Evolutionary conservation across 1,139 yeast genomes (phyloP).

Genomic region (Yamadazyma sp.): DNA sequence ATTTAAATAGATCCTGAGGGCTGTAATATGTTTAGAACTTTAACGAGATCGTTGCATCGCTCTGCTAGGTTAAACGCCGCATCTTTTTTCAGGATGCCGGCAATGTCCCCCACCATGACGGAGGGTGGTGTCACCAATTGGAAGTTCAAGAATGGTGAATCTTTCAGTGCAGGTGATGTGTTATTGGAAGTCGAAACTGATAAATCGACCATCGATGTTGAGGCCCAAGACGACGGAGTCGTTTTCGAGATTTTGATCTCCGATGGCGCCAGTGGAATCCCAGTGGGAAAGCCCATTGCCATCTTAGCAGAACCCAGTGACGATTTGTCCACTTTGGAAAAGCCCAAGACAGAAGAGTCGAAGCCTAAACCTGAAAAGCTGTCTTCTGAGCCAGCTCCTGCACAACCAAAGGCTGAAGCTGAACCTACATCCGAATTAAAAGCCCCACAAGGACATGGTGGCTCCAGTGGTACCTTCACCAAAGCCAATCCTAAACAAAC

Average conservation of each 20-base stretch:
- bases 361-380: conserved; percentile 3
- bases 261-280: conserved; percentile 75
- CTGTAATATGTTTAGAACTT: conserved; percentile 4
- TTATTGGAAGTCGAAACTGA: conserved; percentile 89
- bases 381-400: conserved; percentile 12
- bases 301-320: conserved; percentile 85
- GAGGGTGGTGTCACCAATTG: conserved; percentile 95
- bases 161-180: conserved; percentile 81
- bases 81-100: conserved; percentile 83
- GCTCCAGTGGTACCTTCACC: conserved; percentile 22
- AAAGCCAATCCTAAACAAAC: conserved; percentile 64
- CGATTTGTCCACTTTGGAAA: conserved; percentile 62
- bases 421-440: conserved; percentile 11
- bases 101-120: conserved; percentile 99
- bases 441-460: conserved; percentile 7
- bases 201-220: conserved; percentile 90
- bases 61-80: conserved; percentile 35
- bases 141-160: conserved; percentile 83
- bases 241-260: conserved; percentile 71
- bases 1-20: not conserved
- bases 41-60: conserved; percentile 5
- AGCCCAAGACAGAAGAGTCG: conserved; percentile 46
- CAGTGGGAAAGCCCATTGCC: conserved; percentile 91
- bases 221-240: conserved; percentile 89
- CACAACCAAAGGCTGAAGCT: conserved; percentile 12